Conservation (phyloP, 768 basidiomycete species). For the Lyophyllum decastes region DNA sequence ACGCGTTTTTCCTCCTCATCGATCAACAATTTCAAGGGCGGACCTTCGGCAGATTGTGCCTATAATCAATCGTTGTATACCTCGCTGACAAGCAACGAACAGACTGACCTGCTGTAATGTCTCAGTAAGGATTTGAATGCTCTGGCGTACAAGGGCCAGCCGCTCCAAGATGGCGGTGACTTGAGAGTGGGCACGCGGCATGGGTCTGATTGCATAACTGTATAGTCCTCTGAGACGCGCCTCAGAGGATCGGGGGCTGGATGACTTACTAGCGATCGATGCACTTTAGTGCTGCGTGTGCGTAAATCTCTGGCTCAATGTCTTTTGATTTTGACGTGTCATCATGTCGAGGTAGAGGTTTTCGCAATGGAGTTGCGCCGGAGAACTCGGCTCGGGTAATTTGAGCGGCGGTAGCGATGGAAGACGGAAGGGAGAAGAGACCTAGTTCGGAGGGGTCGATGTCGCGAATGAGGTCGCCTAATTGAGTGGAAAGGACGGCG, state of each 20-base stretch:
- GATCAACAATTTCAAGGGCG: constrained; percentile 34
- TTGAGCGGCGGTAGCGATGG: constrained; percentile 30
- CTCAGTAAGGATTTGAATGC: constrained; percentile 34
- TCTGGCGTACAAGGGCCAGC: constrained; percentile 37
- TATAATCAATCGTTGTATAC: constrained; percentile 18
- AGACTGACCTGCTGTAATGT: constrained; percentile 33
- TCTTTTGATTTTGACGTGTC: constrained; percentile 41
- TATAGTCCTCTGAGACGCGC: constrained; percentile 6
- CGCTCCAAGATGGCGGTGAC: constrained; percentile 43
- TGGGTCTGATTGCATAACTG: constrained; percentile 46
- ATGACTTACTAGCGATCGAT: constrained; percentile 72
- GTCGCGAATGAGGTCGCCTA: constrained; percentile 81
- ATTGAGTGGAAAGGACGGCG: constrained; percentile 61
- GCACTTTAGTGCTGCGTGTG: constrained; percentile 73
- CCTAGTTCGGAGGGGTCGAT: constrained; percentile 78
- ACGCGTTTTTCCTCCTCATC: constrained; percentile 45
- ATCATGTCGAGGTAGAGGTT: constrained; percentile 38
- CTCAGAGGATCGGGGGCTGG: not conserved
- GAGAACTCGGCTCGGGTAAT: constrained; percentile 66
- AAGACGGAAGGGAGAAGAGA: constrained; percentile 62
- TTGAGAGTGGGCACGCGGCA: constrained; percentile 51
- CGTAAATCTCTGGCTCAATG: constrained; percentile 74
- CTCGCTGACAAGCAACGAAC: not conserved
- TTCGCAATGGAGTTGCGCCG: constrained; percentile 71
- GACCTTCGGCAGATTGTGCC: constrained; percentile 23